Percentiles rank a stretch among this genome's conserved stretches.
Evolutionary conservation across 2,329 filamentous ascomycete genomes (phyloP).

Genomic region (Hymenotorrendiella dingleyae): DNA sequence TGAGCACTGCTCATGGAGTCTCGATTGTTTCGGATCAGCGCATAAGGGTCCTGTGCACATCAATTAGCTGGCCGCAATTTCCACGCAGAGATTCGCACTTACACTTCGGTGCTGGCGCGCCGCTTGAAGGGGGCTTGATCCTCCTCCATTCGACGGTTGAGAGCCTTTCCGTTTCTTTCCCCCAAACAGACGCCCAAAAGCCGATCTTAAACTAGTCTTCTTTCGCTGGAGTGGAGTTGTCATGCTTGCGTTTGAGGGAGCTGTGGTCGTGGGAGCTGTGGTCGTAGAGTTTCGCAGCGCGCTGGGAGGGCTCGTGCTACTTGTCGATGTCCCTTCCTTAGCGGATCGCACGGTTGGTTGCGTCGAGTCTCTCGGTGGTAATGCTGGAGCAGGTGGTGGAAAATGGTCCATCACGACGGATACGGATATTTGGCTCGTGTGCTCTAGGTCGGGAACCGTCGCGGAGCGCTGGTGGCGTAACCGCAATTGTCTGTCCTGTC

Average conservation of each 20-base stretch:
- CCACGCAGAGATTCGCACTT: conserved; percentile 28
- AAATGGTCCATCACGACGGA: conserved; percentile 11
- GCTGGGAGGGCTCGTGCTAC: conserved; percentile 23
- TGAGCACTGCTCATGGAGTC: conserved; percentile 34
- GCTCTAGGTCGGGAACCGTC: conserved; percentile 14
- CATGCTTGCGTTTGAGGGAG: conserved; percentile 33
- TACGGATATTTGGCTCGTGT: conserved; percentile 10
- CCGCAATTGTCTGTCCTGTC: conserved; percentile 14
- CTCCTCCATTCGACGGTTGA: conserved; percentile 14
- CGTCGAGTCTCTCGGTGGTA: too few relatives aligned
- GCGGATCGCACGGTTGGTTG: neutral
- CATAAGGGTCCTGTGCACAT: conserved; percentile 34
- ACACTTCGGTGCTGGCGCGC: conserved; percentile 44
- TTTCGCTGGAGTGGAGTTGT: conserved; percentile 45
- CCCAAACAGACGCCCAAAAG: conserved; percentile 53
- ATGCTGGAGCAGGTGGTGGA: conserved; percentile 8
- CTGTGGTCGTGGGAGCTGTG: conserved; percentile 41
- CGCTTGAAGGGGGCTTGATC: conserved; percentile 5
- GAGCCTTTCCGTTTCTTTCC: conserved; percentile 47
- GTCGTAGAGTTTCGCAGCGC: conserved; percentile 43
- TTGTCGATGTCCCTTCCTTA: conserved; percentile 8
- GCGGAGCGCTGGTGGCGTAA: conserved; percentile 17
- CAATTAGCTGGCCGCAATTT: conserved; percentile 9
- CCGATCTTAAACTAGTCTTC: conserved; percentile 51
- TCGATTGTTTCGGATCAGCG: conserved; percentile 30